phyloP scores from a whole-genome alignment of 768 basidiomycete genomes.

The Lanmaoa pseudosensibilis region DNA sequence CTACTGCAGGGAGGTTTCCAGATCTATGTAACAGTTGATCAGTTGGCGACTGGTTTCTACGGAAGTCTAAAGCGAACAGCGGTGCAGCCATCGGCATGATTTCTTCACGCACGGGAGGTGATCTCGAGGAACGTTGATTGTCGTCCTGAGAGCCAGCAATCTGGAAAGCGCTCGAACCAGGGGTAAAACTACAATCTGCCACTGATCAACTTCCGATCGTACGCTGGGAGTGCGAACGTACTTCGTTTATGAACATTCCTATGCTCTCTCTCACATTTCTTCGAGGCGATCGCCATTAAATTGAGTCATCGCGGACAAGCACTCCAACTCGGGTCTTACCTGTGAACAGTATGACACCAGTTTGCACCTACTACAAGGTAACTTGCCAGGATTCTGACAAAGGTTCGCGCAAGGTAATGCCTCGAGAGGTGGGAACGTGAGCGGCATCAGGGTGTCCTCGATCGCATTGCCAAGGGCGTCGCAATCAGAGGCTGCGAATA shows the following conservation, averaged over 20 bases:
- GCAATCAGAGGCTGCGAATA: constrained; percentile 19
- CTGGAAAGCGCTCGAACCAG: not conserved
- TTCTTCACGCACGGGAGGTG: not conserved
- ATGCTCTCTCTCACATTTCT: constrained; percentile 42
- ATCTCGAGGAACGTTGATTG: not conserved
- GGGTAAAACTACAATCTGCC: constrained; percentile 16
- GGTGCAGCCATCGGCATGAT: constrained; percentile 12
- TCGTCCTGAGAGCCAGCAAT: constrained; percentile 3
- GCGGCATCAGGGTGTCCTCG: constrained; percentile 13
- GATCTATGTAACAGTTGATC: constrained; percentile 9
- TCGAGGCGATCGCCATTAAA: not conserved
- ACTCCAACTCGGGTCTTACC: constrained; percentile 7
- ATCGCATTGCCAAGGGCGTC: constrained; percentile 15
- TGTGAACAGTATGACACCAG: constrained; percentile 47
- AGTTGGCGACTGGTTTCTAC: not conserved
- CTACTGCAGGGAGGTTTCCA: constrained; percentile 29
- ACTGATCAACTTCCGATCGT: not conserved
- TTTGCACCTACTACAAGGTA: constrained; percentile 31
- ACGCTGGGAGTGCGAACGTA: constrained; percentile 1
- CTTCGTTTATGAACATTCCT: constrained; percentile 39
- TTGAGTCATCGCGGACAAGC: not conserved
- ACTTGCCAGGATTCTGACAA: constrained; percentile 30
- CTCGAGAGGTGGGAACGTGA: constrained; percentile 25
- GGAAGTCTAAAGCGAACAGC: constrained; percentile 23
- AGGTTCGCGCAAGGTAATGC: constrained; percentile 35